Evolutionary conservation across 352 stramenopile species (phyloP).

Genomic region (Pythium phragmitis): DNA sequence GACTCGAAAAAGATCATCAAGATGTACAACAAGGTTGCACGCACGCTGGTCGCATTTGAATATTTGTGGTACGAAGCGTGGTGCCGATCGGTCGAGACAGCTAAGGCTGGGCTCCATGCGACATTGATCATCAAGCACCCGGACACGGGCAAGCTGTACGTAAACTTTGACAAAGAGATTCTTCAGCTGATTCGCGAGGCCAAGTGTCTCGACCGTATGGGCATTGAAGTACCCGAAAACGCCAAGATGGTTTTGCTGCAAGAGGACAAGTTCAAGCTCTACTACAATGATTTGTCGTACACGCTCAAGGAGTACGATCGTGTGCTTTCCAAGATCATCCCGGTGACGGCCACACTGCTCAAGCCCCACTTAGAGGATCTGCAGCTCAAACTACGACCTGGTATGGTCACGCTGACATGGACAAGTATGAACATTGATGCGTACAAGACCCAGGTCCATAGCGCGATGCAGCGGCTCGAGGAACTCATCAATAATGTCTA

Average conservation of each 20-base stretch:
- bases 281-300: slow-evolving; percentile 98
- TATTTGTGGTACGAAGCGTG: slow-evolving; percentile 99
- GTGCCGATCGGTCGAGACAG: slow-evolving; percentile 97
- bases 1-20: slow-evolving; percentile 98
- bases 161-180: slow-evolving; percentile 99
- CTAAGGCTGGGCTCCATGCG: slow-evolving; percentile 96
- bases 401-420: slow-evolving; percentile 99
- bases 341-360: slow-evolving; percentile 94
- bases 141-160: slow-evolving; percentile 98
- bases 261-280: slow-evolving; percentile 99
- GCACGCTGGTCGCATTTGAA: slow-evolving; percentile 98
- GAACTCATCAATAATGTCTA: slow-evolving; percentile 98
- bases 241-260: slow-evolving; percentile 98
- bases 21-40: slow-evolving; percentile 99
- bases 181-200: slow-evolving; percentile 96
- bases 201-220: slow-evolving; percentile 98
- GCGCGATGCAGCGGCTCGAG: slow-evolving; percentile 94
- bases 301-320: slow-evolving; percentile 97
- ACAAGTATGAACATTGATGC: slow-evolving; percentile 99
- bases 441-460: slow-evolving; percentile 94
- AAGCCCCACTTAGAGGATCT: slow-evolving; percentile 98
- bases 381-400: slow-evolving; percentile 98
- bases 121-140: slow-evolving; percentile 98
- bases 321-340: slow-evolving; percentile 96
- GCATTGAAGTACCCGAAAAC: slow-evolving; percentile 97